These are phyloP conservation scores for Closterium sp. DNA, from an alignment of 139 green algal species.

Conservation along the genomic window DNA sequence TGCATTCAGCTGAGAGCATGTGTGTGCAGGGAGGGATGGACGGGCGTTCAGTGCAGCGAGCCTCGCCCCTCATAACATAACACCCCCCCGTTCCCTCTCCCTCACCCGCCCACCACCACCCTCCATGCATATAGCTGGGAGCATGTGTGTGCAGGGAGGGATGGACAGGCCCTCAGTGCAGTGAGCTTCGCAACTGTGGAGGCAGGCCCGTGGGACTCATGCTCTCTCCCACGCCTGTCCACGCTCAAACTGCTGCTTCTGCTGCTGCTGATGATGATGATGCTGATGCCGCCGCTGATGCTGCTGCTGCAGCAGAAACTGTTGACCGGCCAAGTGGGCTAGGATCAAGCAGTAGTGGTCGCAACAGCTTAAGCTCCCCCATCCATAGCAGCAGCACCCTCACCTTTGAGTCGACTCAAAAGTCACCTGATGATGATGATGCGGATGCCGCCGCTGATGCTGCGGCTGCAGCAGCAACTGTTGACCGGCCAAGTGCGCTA, in stretches of 20 bases:
- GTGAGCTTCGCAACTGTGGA: background rate
- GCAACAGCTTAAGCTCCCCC: background rate
- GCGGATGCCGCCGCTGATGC: background rate
- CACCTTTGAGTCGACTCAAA: background rate
- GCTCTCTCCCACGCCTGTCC: background rate
- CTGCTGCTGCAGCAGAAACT: background rate
- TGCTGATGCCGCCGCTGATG: background rate
- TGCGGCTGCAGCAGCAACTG: background rate
- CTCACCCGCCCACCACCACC: too few relatives aligned
- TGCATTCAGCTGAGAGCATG: background rate
- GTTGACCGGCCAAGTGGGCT: background rate
- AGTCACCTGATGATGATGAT: background rate
- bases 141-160: background rate
- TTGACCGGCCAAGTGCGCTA: background rate
- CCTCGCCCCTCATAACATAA: background rate
- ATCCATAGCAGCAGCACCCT: background rate
- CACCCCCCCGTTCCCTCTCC: background rate
- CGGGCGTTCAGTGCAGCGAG: background rate
- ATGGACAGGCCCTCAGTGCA: background rate
- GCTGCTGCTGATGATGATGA: background rate
- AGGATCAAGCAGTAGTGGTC: background rate
- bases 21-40: slow-evolving; percentile 1
- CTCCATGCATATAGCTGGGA: background rate
- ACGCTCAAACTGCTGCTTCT: background rate
- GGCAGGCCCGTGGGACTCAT: background rate